Conservation (phyloP, 164 flowering plant species). For the Stephania japonica region DNA sequence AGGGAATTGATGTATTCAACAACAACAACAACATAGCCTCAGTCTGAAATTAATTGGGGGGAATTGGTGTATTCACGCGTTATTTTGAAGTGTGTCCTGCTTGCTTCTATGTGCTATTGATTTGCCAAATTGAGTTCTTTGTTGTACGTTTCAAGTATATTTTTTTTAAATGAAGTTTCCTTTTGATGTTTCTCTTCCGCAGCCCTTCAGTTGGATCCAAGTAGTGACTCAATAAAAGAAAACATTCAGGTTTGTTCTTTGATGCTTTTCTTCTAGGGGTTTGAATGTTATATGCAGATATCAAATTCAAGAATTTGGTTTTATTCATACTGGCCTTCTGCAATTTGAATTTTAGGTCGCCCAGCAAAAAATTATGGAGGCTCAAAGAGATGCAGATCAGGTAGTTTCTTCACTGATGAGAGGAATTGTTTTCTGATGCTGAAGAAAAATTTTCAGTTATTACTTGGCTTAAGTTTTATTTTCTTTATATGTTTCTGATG, state of each 20-base stretch:
- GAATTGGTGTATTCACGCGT: not conserved
- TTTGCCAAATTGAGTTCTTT: not conserved
- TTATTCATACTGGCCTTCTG: not conserved
- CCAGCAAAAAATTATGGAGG: conserved; percentile 53
- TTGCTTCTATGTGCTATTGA: not conserved
- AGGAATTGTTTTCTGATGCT: not conserved
- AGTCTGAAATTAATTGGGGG: not conserved
- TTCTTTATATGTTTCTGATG: not conserved
- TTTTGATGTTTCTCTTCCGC: conserved; percentile 21
- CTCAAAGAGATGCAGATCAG: conserved; percentile 36
- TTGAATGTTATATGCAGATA: not conserved
- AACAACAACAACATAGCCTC: too few relatives aligned
- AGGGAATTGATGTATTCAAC: not conserved
- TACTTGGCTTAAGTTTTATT: not conserved
- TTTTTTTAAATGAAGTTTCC: not conserved
- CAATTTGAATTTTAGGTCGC: conserved; percentile 46
- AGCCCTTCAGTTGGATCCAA: conserved; percentile 85
- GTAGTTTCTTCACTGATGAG: conserved; percentile 26
- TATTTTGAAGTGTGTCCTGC: not conserved
- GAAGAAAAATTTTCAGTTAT: too few relatives aligned
- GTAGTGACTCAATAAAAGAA: conserved; percentile 60
- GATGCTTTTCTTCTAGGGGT: not conserved
- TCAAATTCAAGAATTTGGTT: not conserved
- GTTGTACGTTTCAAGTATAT: not conserved
- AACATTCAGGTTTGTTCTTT: conserved; percentile 55